These are phyloP conservation scores for Acacia concinna DNA, from an alignment of 331 rosid species.

Conservation along the genomic window DNA sequence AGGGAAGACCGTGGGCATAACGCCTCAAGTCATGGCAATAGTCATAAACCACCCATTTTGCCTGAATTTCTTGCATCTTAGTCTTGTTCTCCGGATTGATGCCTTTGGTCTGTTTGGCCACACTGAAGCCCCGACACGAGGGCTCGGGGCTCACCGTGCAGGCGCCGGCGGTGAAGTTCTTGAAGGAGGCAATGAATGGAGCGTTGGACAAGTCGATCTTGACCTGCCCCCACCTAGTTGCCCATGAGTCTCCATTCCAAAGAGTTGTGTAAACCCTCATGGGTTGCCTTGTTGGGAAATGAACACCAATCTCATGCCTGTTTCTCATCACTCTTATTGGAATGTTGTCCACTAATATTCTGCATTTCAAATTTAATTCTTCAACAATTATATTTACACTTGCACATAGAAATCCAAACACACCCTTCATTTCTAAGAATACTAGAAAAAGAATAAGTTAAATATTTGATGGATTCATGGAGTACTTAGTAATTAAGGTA, in stretches of 20 bases:
- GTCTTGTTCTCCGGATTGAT: conserved; percentile 21
- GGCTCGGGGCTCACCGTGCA: conserved; percentile 21
- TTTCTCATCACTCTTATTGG: conserved; percentile 56
- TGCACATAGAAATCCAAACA: too few relatives aligned
- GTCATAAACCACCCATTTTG: conserved; percentile 43
- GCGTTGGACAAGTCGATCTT: conserved; percentile 55
- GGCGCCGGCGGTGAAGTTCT: conserved; percentile 46
- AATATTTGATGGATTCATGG: not conserved
- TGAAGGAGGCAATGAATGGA: conserved; percentile 55
- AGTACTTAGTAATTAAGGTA: not conserved
- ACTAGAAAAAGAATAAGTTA: too few relatives aligned
- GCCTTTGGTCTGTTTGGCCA: conserved; percentile 27
- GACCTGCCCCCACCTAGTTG: conserved; percentile 56
- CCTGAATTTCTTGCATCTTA: conserved; percentile 36
- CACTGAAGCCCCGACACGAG: conserved; percentile 3
- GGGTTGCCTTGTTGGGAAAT: conserved; percentile 54
- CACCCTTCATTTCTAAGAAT: too few relatives aligned
- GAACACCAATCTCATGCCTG: conserved; percentile 40
- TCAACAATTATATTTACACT: not conserved
- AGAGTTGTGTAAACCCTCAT: conserved; percentile 55
- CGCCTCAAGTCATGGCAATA: conserved; percentile 50
- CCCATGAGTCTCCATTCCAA: conserved; percentile 77
- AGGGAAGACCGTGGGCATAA: conserved; percentile 53
- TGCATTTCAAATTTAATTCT: conserved; percentile 10
- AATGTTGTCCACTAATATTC: conserved; percentile 55